Conservation (phyloP, 805 yeast species). For the Huiozyma naganishii region DNA sequence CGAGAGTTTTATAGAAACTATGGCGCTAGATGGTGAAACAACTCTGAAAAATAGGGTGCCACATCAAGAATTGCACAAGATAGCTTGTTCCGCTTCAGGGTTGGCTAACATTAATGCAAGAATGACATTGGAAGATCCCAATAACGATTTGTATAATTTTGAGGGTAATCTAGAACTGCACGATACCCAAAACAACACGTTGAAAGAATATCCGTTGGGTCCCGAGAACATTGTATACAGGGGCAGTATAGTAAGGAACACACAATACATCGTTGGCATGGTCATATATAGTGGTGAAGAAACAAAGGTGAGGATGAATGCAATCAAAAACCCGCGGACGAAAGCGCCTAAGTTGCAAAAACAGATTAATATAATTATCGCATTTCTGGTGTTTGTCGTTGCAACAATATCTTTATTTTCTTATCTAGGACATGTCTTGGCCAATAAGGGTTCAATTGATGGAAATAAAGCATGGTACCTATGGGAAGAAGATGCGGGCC, state of each 20-base stretch:
- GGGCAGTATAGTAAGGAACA: slow-evolving; percentile 84
- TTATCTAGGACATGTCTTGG: slow-evolving; percentile 62
- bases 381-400: slow-evolving; percentile 82
- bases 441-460: slow-evolving; percentile 28
- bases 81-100: slow-evolving; percentile 39
- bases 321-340: slow-evolving; percentile 76
- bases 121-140: slow-evolving; percentile 80
- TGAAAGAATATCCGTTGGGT: slow-evolving; percentile 47
- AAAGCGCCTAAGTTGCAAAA: slow-evolving; percentile 89
- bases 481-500: slow-evolving; percentile 60
- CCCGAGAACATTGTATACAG: slow-evolving; percentile 80
- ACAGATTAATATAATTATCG: slow-evolving; percentile 71
- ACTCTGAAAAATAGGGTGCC: slow-evolving; percentile 71
- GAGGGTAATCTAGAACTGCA: slow-evolving; percentile 56
- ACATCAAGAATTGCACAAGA: slow-evolving; percentile 47
- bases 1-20: slow-evolving; percentile 79
- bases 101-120: slow-evolving; percentile 41
- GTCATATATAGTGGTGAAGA: slow-evolving; percentile 94
- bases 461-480: slow-evolving; percentile 62
- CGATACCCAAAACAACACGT: slow-evolving; percentile 28
- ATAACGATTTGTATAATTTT: slow-evolving; percentile 79
- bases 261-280: slow-evolving; percentile 60
- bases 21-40: slow-evolving; percentile 97
- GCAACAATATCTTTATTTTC: slow-evolving; percentile 65
- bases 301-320: slow-evolving; percentile 90